These are phyloP conservation scores for Amanita phalloides DNA, from an alignment of 768 basidiomycete species.

Conservation along the genomic window DNA sequence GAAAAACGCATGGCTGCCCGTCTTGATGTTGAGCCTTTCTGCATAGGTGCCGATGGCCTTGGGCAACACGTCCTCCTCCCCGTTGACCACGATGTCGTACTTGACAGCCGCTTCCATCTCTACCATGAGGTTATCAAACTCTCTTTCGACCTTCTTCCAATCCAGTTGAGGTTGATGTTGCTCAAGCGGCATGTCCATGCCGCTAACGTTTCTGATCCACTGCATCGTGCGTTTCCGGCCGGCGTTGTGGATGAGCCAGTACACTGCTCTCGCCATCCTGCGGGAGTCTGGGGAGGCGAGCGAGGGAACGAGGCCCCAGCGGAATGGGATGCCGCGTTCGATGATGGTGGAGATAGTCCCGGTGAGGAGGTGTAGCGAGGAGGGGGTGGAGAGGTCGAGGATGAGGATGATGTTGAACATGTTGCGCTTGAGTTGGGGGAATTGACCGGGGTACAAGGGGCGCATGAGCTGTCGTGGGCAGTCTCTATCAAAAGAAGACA, in stretches of 20 bases:
- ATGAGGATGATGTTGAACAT: constrained; percentile 76
- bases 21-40: constrained; percentile 43
- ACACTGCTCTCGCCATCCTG: constrained; percentile 66
- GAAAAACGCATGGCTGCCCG: constrained; percentile 53
- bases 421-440: constrained; percentile 67
- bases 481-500: background rate
- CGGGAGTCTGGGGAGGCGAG: constrained; percentile 44
- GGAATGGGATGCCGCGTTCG: constrained; percentile 58
- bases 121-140: constrained; percentile 19
- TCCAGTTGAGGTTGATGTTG: background rate
- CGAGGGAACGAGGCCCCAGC: constrained; percentile 81
- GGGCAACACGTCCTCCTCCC: constrained; percentile 12
- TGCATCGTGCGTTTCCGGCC: constrained; percentile 54
- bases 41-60: constrained; percentile 42
- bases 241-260: constrained; percentile 50
- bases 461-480: constrained; percentile 49
- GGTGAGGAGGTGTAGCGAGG: constrained; percentile 51
- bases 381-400: constrained; percentile 64
- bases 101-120: constrained; percentile 21
- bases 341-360: constrained; percentile 63
- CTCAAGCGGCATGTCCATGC: constrained; percentile 8
- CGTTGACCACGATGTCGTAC: constrained; percentile 13
- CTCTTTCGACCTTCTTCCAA: background rate
- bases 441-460: constrained; percentile 69
- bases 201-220: constrained; percentile 49